Conservation (phyloP, 192 early-diverging fungal genomes). For the Gonapodya prolifera region DNA sequence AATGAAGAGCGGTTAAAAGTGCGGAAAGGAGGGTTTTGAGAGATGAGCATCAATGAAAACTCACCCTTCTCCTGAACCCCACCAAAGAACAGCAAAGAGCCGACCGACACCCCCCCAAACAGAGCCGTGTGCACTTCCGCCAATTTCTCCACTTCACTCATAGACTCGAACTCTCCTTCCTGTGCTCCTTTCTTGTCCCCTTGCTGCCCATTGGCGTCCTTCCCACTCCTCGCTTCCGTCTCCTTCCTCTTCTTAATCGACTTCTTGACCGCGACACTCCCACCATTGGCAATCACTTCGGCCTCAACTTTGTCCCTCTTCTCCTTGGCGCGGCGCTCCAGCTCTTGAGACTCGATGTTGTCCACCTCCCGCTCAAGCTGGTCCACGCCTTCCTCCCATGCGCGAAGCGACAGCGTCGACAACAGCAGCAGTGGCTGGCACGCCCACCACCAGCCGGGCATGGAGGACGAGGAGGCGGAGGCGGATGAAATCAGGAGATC, state of each 20-base stretch:
- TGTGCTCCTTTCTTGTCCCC: not conserved
- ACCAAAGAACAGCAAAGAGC: not conserved
- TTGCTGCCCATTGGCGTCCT: not conserved
- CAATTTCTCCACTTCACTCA: not conserved
- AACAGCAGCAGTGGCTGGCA: not conserved
- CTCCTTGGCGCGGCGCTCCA: not conserved
- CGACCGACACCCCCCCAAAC: not conserved
- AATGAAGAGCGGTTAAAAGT: too few relatives aligned
- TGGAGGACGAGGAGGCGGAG: not conserved
- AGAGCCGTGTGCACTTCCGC: not conserved
- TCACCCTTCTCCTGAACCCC: not conserved
- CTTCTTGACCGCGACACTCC: not conserved
- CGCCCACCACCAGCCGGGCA: not conserved
- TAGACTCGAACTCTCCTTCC: not conserved
- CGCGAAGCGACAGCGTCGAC: not conserved
- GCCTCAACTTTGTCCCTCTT: not conserved
- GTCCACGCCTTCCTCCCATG: not conserved
- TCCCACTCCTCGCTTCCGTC: too few relatives aligned
- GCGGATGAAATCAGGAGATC: not conserved
- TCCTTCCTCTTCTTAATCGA: not conserved
- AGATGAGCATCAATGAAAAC: not conserved
- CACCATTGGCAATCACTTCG: not conserved
- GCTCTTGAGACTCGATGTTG: not conserved
- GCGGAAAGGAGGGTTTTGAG: too few relatives aligned
- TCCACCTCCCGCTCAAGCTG: not conserved